Conservation (phyloP, 371 early-diverging fungal species). For the Mortierella sp. region DNA sequence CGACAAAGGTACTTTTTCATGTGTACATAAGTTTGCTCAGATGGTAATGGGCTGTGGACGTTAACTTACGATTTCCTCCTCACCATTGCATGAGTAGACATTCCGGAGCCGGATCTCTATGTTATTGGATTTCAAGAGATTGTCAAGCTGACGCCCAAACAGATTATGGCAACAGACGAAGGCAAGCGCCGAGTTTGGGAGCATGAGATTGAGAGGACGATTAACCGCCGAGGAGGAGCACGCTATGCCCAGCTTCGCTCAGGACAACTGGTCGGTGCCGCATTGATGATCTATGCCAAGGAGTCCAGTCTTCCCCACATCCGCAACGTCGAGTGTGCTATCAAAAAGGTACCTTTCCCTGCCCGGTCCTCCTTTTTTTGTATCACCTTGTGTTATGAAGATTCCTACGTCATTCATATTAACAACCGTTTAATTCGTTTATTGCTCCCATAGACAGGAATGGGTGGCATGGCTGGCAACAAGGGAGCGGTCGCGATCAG, state of each 20-base stretch:
- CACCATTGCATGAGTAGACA: constrained; percentile 27
- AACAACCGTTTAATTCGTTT: not conserved
- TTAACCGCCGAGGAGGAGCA: constrained; percentile 62
- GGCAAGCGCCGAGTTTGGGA: constrained; percentile 74
- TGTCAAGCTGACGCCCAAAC: constrained; percentile 90
- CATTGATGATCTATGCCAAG: constrained; percentile 85
- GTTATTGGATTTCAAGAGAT: constrained; percentile 96
- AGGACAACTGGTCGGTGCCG: constrained; percentile 90
- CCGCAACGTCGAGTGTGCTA: constrained; percentile 84
- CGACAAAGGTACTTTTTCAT: constrained; percentile 56
- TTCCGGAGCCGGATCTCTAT: constrained; percentile 82
- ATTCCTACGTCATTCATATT: not conserved
- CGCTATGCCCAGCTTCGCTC: constrained; percentile 86
- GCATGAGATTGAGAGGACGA: constrained; percentile 68
- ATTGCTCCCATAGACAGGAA: constrained; percentile 68
- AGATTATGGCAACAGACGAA: constrained; percentile 87
- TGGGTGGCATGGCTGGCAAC: constrained; percentile 89
- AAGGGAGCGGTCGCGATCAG: constrained; percentile 92
- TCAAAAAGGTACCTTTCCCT: constrained; percentile 72
- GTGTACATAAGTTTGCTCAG: not conserved
- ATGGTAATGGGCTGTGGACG: not conserved
- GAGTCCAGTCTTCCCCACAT: constrained; percentile 76
- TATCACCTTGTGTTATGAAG: not conserved
- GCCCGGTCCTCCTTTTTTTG: not conserved
- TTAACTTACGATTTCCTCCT: not conserved